Evolutionary conservation across 75 land plant species (phyloP), one percentile per base, ranked within the genome.

Genomic region (Larix kaempferi): DNA sequence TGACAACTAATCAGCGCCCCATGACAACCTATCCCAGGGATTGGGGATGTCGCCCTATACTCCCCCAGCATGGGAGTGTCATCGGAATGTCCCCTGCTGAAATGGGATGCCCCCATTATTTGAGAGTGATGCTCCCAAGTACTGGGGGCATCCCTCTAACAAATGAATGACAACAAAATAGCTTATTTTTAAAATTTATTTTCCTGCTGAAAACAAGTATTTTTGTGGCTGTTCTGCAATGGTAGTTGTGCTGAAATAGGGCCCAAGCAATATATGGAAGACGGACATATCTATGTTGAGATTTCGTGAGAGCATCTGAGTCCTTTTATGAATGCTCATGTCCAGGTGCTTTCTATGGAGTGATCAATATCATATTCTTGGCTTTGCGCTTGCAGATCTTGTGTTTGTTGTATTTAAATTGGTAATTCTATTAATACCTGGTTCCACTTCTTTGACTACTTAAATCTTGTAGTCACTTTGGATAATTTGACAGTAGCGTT

Each of bases 221-320:
- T n/a, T 84, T 84, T 64, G 7, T 59, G 54, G 88, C 88, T 12
- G 56, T 76, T 86, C 55, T 86, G 89, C 22, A 86, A 88, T 6
- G 91, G 91, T 33, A 83, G 88, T 71, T 89, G 84, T 57, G 78
- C 89, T 15, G 91, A 86, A 76, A 86, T 80, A 21, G 91, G 91
- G 60, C 83, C 84, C 6, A 83, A 83, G 67, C 71, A 27, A 17
- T 72, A 56, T 57, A 89, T 89, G 91, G 88, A 89, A 73, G 91
- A 89, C 77, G 89, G 81, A 67, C 82, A 81, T 59, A 74, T 86
- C 3, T 86, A 88, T 56, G 79, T 89, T 35, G 91, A 86, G 76
- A 65, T 86, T 81, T 74, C 86, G 61, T 44, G 41, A 11, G 76
- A 86, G 54, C 79, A 89, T 80, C 63, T 89, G 55, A 83, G 80